Base-by-base conservation (phyloP, 768 basidiomycete species). In the Sistotremastrum suecicum region DNA sequence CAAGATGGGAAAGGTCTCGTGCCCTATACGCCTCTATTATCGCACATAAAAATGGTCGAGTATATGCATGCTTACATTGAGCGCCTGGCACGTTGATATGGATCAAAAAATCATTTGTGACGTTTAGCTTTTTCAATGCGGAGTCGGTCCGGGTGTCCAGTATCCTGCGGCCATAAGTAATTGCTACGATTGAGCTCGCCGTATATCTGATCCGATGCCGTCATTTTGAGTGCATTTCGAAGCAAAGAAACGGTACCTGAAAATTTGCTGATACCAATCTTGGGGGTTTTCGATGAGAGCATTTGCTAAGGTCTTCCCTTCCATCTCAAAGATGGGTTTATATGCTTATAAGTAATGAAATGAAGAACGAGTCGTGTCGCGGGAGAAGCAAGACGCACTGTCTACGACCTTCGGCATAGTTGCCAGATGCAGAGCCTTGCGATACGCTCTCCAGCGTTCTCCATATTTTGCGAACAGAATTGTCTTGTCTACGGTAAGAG, bases 1-100 rank as follows among this genome's bases (percentile, higher is more conserved):
- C 11, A 52, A 46, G 9, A 44, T 43, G 12, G 51, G 51, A 39
- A 52, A 44, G 9, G 51, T 52, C 46, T 52, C 51, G 20, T 50
- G 50, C 50, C 50, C 48, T 49, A 42, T 49, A 42, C 28, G 11
- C 10, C n/a, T 9, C 7, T 31, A 10, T 31, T 12, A 31, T 11
- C 34, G 10, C 31, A 2, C 20, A 20, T 20, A 20, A 20, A 20
- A 20, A 20, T 20, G 20, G 20, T 20, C 20, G 20, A 20, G 28
- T 32, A 46, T 9, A 1, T 32, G 20, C 34, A 41, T n/a, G 7
- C 43, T 3, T 45, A 49, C 48, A 50, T 48, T 50, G 50, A n/a
- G 50, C 50, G 33, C 50, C 50, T 8, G 50, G 50, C 12, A 50
- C 50, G 47, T 50, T 50, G 9, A 49, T 41, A 9, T 38, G n/a